These are phyloP conservation scores for Crithidia thermophila DNA, from an alignment of 208 protist genomes.

Conservation along the genomic window DNA sequence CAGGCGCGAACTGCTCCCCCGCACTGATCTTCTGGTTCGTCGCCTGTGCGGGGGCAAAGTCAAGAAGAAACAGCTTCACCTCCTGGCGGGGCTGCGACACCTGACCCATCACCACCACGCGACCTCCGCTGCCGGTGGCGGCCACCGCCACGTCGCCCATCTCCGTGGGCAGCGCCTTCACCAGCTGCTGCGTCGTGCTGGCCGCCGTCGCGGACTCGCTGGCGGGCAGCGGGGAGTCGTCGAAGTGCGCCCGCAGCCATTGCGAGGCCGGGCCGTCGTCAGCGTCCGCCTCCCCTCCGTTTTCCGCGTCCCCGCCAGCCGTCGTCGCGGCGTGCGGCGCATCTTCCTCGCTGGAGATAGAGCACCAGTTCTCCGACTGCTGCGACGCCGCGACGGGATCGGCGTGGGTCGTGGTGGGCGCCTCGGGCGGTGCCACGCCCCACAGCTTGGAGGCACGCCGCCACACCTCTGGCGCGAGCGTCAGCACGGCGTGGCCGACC, in stretches of 20 bases:
- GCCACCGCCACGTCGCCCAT: slow-evolving; percentile 48
- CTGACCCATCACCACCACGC: slow-evolving; percentile 48
- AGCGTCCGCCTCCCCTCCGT: not conserved
- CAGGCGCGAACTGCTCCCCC: slow-evolving; percentile 24
- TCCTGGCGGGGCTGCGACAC: slow-evolving; percentile 26
- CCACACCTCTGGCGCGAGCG: slow-evolving; percentile 24
- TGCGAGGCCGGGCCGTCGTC: slow-evolving; percentile 7
- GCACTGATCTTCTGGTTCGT: not conserved
- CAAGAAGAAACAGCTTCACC: slow-evolving; percentile 44
- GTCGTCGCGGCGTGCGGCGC: not conserved
- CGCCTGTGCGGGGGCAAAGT: slow-evolving; percentile 20
- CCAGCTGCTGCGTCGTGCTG: slow-evolving; percentile 16
- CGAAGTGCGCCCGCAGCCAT: slow-evolving; percentile 26
- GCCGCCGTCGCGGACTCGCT: not conserved
- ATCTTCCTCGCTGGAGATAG: slow-evolving; percentile 5
- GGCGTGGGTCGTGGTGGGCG: not conserved
- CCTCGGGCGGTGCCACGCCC: not conserved
- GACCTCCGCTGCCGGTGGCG: slow-evolving; percentile 22
- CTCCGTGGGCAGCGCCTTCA: slow-evolving; percentile 17
- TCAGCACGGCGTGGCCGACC: slow-evolving; percentile 27
- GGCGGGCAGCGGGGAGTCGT: slow-evolving; percentile 10
- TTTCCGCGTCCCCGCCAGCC: slow-evolving; percentile 5
- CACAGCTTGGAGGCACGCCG: slow-evolving; percentile 17
- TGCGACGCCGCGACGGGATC: not conserved
- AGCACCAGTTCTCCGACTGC: slow-evolving; percentile 13